Base-by-base conservation (phyloP, 129 eudicot species). In the Chrysanthemum seticuspe region DNA sequence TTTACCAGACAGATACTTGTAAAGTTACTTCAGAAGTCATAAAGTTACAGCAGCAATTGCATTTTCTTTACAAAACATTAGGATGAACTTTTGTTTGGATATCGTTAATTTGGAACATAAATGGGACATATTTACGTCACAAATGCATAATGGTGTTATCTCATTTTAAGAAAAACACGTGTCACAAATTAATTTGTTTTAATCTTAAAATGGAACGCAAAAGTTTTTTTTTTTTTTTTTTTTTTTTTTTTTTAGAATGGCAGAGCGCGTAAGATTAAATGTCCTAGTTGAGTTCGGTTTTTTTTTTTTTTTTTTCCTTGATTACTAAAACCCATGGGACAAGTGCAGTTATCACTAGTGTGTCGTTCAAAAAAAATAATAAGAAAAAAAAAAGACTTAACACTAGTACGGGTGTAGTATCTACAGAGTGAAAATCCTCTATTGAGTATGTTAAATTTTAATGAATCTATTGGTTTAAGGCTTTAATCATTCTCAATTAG, bases 21-120 rank as follows among this genome's bases (percentile, higher is more conserved):
- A 71, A 56, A 71, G 65, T 54, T 55, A 71, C 31, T 58, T 56
- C 21, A 15, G 14, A 59, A 21, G 64, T 25, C 29, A 2, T 25
- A 62, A 5, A 60, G 9, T 21, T 60, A 1, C 5, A 23, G 7
- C 62, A 3, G 29, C 23, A 11, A 60, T 11, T 62, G 47, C 8
- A 62, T 3, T 13, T 18, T 12, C 47, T 67, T 48, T 67, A 0
- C 10, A 5, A 10, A n/a, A 47, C 1, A 10, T 61, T 6, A 49
- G 51, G 16, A 49, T 50, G 36, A 73, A 47, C 14, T 18, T 45
- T 54, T 72, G 11, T 36, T 45, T 57, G 56, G 6, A 23, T 73
- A 19, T 44, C 13, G 12, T 29, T 19, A 54, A 29, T 54, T 5
- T n/a, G 3, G 6, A 58, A 72, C 10, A 23, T 13, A 25, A 49